Conservation (phyloP, 2,329 filamentous ascomycete genomes). For the Alternaria solani region DNA sequence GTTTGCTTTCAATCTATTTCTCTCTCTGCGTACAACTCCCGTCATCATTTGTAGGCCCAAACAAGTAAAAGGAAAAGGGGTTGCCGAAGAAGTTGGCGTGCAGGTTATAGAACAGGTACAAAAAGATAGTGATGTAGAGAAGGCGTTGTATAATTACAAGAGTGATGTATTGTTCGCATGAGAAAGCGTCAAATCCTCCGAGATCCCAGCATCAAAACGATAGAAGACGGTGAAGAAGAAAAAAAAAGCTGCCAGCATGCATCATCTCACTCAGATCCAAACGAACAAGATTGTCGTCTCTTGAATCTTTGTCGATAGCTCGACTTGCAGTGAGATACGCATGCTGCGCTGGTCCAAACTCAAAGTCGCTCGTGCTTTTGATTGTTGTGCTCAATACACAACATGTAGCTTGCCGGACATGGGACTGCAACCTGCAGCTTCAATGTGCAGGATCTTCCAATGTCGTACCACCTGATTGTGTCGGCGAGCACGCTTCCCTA, state of each 20-base stretch:
- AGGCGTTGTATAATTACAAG: conserved; percentile 16
- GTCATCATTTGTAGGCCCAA: not conserved
- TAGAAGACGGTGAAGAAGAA: not conserved
- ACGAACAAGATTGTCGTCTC: not conserved
- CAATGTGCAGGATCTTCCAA: conserved; percentile 1
- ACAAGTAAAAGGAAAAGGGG: not conserved
- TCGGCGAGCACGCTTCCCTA: not conserved
- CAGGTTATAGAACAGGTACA: not conserved
- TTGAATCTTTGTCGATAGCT: not conserved
- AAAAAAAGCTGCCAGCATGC: conserved; percentile 5
- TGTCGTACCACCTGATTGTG: conserved; percentile 2
- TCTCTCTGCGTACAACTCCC: not conserved
- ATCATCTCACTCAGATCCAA: not conserved
- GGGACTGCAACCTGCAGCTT: conserved; percentile 1
- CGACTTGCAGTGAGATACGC: not conserved
- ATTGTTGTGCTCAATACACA: conserved; percentile 3
- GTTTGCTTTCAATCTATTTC: conserved; percentile 1
- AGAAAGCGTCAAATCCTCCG: conserved; percentile 8
- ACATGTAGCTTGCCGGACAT: not conserved
- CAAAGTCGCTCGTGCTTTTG: conserved; percentile 13
- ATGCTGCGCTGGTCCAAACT: conserved; percentile 8
- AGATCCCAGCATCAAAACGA: conserved; percentile 1
- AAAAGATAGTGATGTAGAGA: conserved; percentile 1
- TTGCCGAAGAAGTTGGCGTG: not conserved
- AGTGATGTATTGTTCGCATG: conserved; percentile 11